Percentiles rank a stretch among this genome's conserved stretches.
Evolutionary conservation across 148 eudicot species (phyloP).

Genomic region (Agrostemma githago): DNA sequence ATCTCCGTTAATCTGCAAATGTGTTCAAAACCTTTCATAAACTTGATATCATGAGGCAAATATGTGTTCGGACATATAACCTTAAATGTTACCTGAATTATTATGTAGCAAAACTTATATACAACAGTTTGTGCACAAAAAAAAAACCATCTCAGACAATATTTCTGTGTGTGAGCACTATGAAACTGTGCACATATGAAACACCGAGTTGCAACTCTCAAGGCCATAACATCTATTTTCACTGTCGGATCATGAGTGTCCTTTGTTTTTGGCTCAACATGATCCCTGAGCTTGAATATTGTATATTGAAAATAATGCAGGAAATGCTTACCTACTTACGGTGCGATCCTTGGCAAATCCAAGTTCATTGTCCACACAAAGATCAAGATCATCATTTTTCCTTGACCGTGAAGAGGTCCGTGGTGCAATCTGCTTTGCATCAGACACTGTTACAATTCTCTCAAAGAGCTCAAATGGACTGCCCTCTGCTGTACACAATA

Average conservation of each 20-base stretch:
- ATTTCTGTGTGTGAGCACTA: neutral
- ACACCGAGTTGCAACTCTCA: neutral
- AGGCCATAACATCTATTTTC: neutral
- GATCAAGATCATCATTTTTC: conserved; percentile 64
- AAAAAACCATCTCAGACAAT: neutral
- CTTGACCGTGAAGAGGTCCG: conserved; percentile 78
- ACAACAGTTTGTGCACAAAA: too few relatives aligned
- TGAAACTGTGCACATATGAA: neutral
- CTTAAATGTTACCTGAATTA: too few relatives aligned
- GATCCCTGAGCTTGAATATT: neutral
- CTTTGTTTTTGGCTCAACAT: neutral
- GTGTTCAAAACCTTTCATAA: neutral
- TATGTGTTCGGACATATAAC: too few relatives aligned
- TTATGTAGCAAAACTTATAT: too few relatives aligned
- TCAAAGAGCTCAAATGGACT: conserved; percentile 66
- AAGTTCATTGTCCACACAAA: conserved; percentile 91
- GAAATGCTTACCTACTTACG: conserved; percentile 61
- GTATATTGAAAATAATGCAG: neutral
- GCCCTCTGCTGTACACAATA: conserved; percentile 88
- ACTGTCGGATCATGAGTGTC: neutral
- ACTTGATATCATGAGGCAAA: neutral
- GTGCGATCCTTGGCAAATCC: conserved; percentile 95
- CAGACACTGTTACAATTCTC: conserved; percentile 68
- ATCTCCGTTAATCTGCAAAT: conserved; percentile 79
- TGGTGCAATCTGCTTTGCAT: conserved; percentile 66